A percentile compares a stretch with the other conserved stretches of the same genome.
Conservation (phyloP, 495 filamentous ascomycete genomes). For the Xanthoparmelia taractica region DNA sequence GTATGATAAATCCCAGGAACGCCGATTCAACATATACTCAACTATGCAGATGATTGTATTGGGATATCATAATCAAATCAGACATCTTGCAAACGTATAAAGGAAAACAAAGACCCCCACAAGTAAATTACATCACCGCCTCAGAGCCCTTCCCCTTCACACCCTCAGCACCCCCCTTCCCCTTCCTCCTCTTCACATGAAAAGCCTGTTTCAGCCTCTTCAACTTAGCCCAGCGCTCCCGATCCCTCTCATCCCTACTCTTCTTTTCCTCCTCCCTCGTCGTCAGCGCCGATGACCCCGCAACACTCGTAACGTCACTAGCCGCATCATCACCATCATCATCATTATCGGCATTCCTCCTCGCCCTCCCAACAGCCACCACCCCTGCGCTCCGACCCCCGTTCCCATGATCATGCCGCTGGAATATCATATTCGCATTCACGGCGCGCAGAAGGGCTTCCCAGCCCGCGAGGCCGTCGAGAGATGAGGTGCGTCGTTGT, state of each 20-base stretch:
- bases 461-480: slow-evolving; percentile 40
- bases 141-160: neutral
- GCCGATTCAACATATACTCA: too few species aligned
- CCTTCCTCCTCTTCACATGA: slow-evolving; percentile 33
- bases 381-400: slow-evolving; percentile 9
- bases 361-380: neutral
- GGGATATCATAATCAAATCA: too few species aligned
- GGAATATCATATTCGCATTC: slow-evolving; percentile 23
- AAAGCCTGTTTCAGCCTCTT: slow-evolving; percentile 43
- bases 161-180: slow-evolving; percentile 2
- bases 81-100: too few species aligned
- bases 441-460: slow-evolving; percentile 37
- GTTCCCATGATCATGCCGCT: slow-evolving; percentile 17
- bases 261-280: slow-evolving; percentile 24
- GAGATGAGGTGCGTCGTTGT: slow-evolving; percentile 15
- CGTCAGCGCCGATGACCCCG: slow-evolving; percentile 16
- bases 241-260: slow-evolving; percentile 35
- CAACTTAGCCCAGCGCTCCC: slow-evolving; percentile 47
- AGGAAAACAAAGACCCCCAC: neutral
- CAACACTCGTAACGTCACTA: slow-evolving; percentile 14
- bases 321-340: neutral
- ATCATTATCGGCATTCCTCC: too few species aligned
- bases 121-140: neutral
- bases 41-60: too few species aligned
- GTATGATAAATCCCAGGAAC: too few species aligned